Evolutionary conservation across 768 basidiomycete genomes (phyloP), one percentile per base, ranked within the genome.

Genomic region (Serendipita indica): DNA sequence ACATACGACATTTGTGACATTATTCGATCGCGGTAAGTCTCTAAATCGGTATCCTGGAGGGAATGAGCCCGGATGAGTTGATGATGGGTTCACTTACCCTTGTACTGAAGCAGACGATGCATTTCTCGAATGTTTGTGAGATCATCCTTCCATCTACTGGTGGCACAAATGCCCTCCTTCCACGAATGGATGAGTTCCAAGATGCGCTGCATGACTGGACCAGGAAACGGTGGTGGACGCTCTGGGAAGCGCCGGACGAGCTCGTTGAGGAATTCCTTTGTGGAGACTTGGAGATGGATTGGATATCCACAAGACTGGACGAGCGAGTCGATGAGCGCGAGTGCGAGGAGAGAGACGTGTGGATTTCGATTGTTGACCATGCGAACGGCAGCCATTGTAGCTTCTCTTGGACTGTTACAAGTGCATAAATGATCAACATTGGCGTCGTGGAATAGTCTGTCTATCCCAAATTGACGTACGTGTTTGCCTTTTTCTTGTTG

Each of bases 241-340:
- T 99, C 96, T 3, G 96, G 96, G 69, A 99, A 98, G 64, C 93
- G 82, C 52, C 94, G 83, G 25, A 99, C 96, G 68, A 99, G 84
- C 68, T 98, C 96, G 71, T 99, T 99, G 16, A 98, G 76, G 68
- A 97, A 99, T 67, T 98, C 96, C 67, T 99, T 98, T 39, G 94
- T 98, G 16, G 86, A 77, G 65, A 98, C 87, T 70, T 99, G 96
- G 22, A 99, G 83, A 68, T 98, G 96, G 60, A 99, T 86, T 0
- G 94, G 84, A 72, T 99, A 99, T 69, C 96, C 96, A 68, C 94
- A 98, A 37, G 87, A 84, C 68, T 92, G 87, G 43, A 97, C 86
- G 54, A 99, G 83, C 13, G 88, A 91, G 69, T 92, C 87, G 62
- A 97, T 82, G 3, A 94, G 79, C 3, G 85, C 74, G 10, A 98